Percentiles rank a stretch among this genome's conserved stretches.
These are phyloP conservation scores for Chlorella sp. DNA, from an alignment of 139 green algal species.

Conservation along the genomic window DNA sequence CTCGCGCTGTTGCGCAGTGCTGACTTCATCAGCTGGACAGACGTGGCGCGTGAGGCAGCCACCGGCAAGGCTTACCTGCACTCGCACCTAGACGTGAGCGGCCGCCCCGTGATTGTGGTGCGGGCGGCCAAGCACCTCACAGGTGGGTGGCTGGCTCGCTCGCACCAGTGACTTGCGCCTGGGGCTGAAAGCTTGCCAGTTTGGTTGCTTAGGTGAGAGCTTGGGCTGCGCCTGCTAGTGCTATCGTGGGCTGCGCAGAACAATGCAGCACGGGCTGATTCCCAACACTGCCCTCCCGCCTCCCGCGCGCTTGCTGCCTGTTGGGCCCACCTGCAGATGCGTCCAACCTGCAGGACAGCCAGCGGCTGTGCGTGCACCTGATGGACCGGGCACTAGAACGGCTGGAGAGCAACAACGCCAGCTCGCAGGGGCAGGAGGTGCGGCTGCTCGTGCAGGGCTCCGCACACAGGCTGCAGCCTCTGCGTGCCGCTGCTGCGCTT, in stretches of 20 bases:
- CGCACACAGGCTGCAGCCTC: too few relatives aligned
- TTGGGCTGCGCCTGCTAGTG: too few relatives aligned
- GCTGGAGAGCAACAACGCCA: constrained; percentile 33
- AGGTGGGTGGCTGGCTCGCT: constrained; percentile 30
- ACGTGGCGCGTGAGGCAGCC: constrained; percentile 57
- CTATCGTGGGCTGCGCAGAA: too few relatives aligned
- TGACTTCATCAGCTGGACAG: constrained; percentile 1
- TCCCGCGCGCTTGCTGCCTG: too few relatives aligned
- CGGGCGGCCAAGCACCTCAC: constrained; percentile 58
- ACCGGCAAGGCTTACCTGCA: constrained; percentile 92
- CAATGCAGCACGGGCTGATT: too few relatives aligned
- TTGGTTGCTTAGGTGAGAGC: too few relatives aligned
- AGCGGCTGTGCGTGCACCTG: constrained; percentile 71
- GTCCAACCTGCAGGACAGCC: constrained; percentile 68
- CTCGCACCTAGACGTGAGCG: constrained; percentile 57
- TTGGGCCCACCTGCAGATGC: constrained; percentile 53
- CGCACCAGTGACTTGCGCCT: too few relatives aligned
- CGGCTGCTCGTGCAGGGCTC: too few relatives aligned
- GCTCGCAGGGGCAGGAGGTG: too few relatives aligned
- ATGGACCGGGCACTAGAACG: constrained; percentile 74
- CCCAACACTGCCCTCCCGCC: too few relatives aligned
- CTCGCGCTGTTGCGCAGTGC: neutral
- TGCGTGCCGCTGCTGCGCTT: too few relatives aligned
- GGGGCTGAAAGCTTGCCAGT: too few relatives aligned
- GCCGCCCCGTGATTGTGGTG: constrained; percentile 87